Conservation (phyloP, 2,329 filamentous ascomycete genomes). For the Trichophyton benhamiae region DNA sequence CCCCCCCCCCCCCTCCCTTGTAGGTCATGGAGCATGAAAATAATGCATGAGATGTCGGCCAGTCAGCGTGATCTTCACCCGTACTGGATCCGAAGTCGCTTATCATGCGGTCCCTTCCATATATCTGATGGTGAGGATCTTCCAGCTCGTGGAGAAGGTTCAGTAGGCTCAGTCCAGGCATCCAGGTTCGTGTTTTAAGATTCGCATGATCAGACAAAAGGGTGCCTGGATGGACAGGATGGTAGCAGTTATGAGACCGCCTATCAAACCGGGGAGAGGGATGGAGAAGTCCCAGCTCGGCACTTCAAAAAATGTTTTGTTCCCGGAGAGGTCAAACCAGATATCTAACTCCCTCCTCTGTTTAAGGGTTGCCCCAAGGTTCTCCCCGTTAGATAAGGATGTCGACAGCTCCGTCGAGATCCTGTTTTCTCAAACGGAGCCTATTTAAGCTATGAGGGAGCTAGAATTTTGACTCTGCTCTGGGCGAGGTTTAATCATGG, state of each 20-base stretch:
- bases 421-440: background rate
- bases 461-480: background rate
- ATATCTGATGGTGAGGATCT: background rate
- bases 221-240: background rate
- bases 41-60: no score
- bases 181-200: background rate
- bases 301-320: background rate
- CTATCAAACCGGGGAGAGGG: background rate
- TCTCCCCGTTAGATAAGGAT: background rate
- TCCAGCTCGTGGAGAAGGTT: background rate
- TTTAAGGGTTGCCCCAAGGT: background rate
- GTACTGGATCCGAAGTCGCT: background rate
- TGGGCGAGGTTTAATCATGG: background rate
- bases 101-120: background rate
- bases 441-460: background rate
- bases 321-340: background rate
- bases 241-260: background rate
- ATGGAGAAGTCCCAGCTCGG: background rate
- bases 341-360: background rate
- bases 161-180: background rate
- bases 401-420: background rate
- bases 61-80: background rate
- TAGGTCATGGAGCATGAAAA: background rate
- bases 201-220: background rate
- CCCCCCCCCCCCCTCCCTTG: background rate